These are phyloP conservation scores for Fusarium nematophilum DNA, from an alignment of 2,329 filamentous ascomycete species.

Conservation along the genomic window DNA sequence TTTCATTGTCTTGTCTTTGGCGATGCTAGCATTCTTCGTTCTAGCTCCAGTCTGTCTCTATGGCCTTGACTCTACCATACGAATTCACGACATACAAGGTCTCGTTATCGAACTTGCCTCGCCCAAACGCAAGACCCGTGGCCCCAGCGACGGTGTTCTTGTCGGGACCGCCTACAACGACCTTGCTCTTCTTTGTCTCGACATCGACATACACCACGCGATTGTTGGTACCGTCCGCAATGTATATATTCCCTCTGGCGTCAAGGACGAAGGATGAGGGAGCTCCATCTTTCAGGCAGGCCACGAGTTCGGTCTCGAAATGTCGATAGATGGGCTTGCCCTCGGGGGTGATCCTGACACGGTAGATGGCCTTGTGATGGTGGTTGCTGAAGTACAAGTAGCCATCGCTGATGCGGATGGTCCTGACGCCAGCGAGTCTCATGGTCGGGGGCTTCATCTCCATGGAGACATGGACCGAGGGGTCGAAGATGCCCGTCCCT, in stretches of 20 bases:
- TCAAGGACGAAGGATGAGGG: constrained; percentile 15
- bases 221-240: constrained; percentile 1
- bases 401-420: constrained; percentile 2
- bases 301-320: constrained; percentile 6
- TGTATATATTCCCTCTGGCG: constrained; percentile 13
- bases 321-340: background rate
- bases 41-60: background rate
- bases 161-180: background rate
- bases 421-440: constrained; percentile 7
- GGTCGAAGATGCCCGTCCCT: constrained; percentile 16
- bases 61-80: background rate
- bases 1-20: background rate
- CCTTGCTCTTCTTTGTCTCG: background rate
- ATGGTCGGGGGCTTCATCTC: background rate
- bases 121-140: constrained; percentile 6
- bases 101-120: background rate
- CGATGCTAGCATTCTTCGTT: background rate
- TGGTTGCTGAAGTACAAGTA: constrained; percentile 21
- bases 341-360: background rate
- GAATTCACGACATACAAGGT: constrained; percentile 4
- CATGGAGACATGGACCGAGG: constrained; percentile 5
- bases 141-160: constrained; percentile 2
- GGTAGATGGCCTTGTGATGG: background rate
- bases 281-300: background rate
- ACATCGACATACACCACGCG: background rate